Evolutionary conservation across 805 yeast species (phyloP).

Genomic region (Myxozyma geophila): DNA sequence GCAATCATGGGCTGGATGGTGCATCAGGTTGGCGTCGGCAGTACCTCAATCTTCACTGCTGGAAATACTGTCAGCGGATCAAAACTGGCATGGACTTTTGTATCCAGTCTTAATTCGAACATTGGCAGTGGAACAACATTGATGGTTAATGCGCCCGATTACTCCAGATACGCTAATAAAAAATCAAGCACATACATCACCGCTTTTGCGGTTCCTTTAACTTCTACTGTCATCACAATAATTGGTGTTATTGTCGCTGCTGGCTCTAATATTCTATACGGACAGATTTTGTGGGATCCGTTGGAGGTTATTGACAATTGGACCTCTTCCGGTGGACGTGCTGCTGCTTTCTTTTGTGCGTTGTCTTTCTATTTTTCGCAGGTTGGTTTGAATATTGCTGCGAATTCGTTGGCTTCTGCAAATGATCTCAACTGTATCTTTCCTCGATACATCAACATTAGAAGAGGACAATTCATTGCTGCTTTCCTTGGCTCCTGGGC

Average conservation of each 20-base stretch:
- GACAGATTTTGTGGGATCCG: slow-evolving; percentile 37
- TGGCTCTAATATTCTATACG: slow-evolving; percentile 34
- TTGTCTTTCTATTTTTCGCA: slow-evolving; percentile 66
- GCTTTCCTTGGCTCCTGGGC: slow-evolving; percentile 46
- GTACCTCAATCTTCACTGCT: slow-evolving; percentile 16
- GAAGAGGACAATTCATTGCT: slow-evolving; percentile 54
- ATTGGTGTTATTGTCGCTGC: slow-evolving; percentile 35
- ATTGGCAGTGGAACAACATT: slow-evolving; percentile 45
- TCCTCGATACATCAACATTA: slow-evolving; percentile 58
- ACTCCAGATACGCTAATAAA: slow-evolving; percentile 54
- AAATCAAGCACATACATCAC: slow-evolving; percentile 32
- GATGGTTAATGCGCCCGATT: slow-evolving; percentile 56
- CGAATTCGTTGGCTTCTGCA: slow-evolving; percentile 51
- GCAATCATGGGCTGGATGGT: slow-evolving; percentile 80
- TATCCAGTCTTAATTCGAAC: slow-evolving; percentile 58
- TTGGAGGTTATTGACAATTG: slow-evolving; percentile 27
- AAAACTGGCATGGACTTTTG: slow-evolving; percentile 75
- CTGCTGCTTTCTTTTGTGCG: slow-evolving; percentile 36
- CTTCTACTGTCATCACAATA: slow-evolving; percentile 26
- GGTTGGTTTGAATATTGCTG: slow-evolving; percentile 71
- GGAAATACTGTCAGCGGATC: slow-evolving; percentile 54
- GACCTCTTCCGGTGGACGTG: slow-evolving; percentile 37
- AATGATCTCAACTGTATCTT: slow-evolving; percentile 47
- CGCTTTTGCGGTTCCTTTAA: slow-evolving; percentile 27
- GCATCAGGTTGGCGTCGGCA: slow-evolving; percentile 40